A percentile compares a stretch with the other conserved stretches of the same genome.
Conservation (phyloP, 2,329 filamentous ascomycete genomes). For the Aspergillus intermedius region DNA sequence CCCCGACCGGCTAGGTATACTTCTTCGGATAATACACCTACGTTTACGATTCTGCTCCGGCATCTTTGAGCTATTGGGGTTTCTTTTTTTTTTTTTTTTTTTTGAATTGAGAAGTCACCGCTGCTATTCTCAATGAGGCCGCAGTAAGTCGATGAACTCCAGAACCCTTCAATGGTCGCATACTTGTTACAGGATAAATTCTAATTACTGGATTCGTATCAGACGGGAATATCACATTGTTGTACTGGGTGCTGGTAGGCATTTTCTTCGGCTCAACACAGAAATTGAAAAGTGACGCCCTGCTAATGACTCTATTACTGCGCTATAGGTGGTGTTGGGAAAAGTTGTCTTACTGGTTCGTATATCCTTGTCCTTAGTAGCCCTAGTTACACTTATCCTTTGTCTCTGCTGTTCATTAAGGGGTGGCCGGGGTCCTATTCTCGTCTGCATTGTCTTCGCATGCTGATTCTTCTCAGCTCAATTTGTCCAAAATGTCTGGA, state of each 20-base stretch:
- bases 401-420: neutral
- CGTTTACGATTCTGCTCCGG: neutral
- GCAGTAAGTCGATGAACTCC: slow-evolving; percentile 24
- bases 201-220: slow-evolving; percentile 14
- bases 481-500: slow-evolving; percentile 92
- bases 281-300: neutral
- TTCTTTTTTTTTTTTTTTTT: neutral
- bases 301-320: slow-evolving; percentile 11
- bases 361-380: slow-evolving; percentile 14
- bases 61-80: neutral
- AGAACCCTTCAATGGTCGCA: neutral
- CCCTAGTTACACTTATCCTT: slow-evolving; percentile 11
- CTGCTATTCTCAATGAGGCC: slow-evolving; percentile 26
- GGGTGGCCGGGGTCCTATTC: neutral
- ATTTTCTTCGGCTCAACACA: slow-evolving; percentile 2
- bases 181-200: slow-evolving; percentile 5
- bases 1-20: neutral
- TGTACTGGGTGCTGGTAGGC: slow-evolving; percentile 67
- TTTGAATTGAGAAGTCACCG: neutral
- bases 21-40: neutral
- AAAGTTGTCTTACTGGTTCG: slow-evolving; percentile 84
- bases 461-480: slow-evolving; percentile 54
- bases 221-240: slow-evolving; percentile 78
- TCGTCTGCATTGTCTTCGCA: slow-evolving; percentile 4
- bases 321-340: slow-evolving; percentile 71